Evolutionary conservation across 257 asterid genomes (phyloP).

Genomic region (Primulina eburnea): DNA sequence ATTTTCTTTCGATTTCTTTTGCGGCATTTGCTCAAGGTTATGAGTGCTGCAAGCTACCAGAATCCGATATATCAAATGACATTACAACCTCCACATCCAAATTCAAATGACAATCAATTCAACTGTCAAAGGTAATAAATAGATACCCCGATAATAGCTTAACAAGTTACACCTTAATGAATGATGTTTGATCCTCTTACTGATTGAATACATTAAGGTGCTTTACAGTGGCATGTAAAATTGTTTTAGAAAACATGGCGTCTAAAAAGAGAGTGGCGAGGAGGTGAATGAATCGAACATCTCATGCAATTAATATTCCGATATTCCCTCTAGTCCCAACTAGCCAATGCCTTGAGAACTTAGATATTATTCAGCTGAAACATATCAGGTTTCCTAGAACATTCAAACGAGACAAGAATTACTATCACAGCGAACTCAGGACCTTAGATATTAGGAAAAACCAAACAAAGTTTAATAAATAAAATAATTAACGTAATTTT

Average conservation of each 20-base stretch:
- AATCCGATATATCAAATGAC: neutral
- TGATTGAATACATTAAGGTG: neutral
- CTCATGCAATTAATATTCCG: neutral
- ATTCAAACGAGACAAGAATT: neutral
- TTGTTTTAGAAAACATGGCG: neutral
- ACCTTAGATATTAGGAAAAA: neutral
- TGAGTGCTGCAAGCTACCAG: neutral
- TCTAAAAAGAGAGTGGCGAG: neutral
- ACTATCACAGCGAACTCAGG: neutral
- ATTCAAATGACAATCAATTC: constrained; percentile 8
- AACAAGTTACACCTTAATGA: neutral
- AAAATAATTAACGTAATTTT: constrained; percentile 9
- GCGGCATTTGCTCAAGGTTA: neutral
- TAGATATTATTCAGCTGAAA: neutral
- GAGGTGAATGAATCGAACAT: neutral
- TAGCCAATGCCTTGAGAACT: constrained; percentile 12
- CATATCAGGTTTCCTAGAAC: constrained; percentile 2
- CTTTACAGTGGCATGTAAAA: neutral
- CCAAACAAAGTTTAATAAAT: constrained; percentile 3
- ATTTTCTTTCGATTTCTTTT: neutral
- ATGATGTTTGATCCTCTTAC: neutral
- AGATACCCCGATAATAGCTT: neutral
- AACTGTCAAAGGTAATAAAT: constrained; percentile 14
- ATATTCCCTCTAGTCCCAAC: neutral
- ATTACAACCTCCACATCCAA: constrained; percentile 3